Evolutionary conservation across 805 yeast genomes (phyloP).

Genomic region (Lipomyces orientalis): DNA sequence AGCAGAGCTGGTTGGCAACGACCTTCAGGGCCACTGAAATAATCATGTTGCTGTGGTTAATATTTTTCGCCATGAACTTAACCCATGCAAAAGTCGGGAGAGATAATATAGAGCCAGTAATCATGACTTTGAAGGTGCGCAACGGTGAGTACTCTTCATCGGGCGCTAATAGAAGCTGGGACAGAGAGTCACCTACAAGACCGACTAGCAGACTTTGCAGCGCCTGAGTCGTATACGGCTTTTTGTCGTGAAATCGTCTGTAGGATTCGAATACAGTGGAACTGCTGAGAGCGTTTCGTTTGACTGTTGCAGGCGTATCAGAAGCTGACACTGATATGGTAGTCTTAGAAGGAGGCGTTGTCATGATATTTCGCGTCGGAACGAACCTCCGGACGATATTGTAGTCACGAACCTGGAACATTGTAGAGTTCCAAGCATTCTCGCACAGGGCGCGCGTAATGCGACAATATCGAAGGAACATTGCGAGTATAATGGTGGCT

Average conservation of each 20-base stretch:
- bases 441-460: not conserved
- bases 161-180: conserved; percentile 23
- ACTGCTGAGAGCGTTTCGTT: not conserved
- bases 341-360: conserved; percentile 3
- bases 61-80: conserved; percentile 25
- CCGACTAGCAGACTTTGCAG: conserved; percentile 27
- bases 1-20: conserved; percentile 30
- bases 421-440: not conserved
- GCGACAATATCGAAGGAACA: not conserved
- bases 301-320: not conserved
- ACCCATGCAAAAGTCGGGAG: conserved; percentile 34
- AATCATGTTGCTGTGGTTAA: conserved; percentile 28
- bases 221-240: conserved; percentile 32
- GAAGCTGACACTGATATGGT: not conserved
- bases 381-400: not conserved
- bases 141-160: conserved; percentile 20
- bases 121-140: conserved; percentile 32
- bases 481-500: not conserved
- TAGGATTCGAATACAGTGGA: conserved; percentile 16
- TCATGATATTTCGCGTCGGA: not conserved
- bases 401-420: not conserved
- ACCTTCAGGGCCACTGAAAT: conserved; percentile 27
- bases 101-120: conserved; percentile 28
- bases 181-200: conserved; percentile 26
- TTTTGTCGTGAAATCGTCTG: conserved; percentile 27